Percentiles rank a stretch among this genome's conserved stretches.
Conservation (phyloP, 2,329 filamentous ascomycete species). For the Cladorrhinum sp. region DNA sequence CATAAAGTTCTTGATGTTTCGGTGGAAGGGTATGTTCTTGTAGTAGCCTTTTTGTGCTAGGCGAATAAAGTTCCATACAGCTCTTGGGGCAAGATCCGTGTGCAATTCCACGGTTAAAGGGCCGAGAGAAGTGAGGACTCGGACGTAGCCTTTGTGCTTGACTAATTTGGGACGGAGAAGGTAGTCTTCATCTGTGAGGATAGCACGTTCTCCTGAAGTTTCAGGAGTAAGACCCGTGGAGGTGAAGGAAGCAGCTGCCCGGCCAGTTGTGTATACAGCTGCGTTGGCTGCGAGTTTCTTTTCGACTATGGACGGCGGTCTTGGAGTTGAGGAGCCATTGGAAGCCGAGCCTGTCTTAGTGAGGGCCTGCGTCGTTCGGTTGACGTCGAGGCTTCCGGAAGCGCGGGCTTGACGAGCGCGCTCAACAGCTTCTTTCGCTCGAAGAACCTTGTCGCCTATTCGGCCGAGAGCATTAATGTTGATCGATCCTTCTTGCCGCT, state of each 20-base stretch:
- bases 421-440: constrained; percentile 91
- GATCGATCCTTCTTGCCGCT: constrained; percentile 64
- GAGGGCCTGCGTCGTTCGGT: constrained; percentile 48
- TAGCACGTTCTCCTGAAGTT: constrained; percentile 80
- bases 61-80: constrained; percentile 95
- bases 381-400: constrained; percentile 56
- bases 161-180: constrained; percentile 89
- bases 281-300: constrained; percentile 74
- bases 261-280: constrained; percentile 84
- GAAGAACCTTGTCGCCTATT: constrained; percentile 75
- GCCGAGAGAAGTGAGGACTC: constrained; percentile 82
- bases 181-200: constrained; percentile 91
- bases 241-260: constrained; percentile 90
- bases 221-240: constrained; percentile 91
- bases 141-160: constrained; percentile 85
- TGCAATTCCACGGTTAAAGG: constrained; percentile 85
- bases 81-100: constrained; percentile 84
- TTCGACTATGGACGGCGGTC: constrained; percentile 47
- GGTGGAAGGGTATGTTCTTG: constrained; percentile 77
- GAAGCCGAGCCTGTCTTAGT: constrained; percentile 7
- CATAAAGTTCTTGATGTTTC: constrained; percentile 96
- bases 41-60: constrained; percentile 90
- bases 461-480: constrained; percentile 79
- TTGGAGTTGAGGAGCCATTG: constrained; percentile 20
- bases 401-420: constrained; percentile 75